Base-by-base conservation (phyloP, 495 filamentous ascomycete species). In the Penicillium daleae region DNA sequence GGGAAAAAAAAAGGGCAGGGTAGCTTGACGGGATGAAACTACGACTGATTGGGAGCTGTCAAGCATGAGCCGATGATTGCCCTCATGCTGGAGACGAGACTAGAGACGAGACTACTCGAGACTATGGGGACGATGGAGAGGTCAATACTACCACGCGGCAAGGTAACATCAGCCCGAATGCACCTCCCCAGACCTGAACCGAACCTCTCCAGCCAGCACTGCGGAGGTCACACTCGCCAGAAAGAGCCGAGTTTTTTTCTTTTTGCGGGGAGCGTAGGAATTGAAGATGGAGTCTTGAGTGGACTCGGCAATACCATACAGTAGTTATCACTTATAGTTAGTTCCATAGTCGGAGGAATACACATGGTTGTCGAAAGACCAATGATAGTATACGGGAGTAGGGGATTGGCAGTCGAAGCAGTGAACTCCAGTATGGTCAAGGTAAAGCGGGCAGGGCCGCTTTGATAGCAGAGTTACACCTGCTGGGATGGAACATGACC, bases 391-490 rank as follows among this genome's bases (percentile, higher is more conserved):
- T 3, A 4, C 0, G 15, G 4, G 13, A 44, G 40, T 21, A 0
- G 19, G n/a, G n/a, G n/a, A n/a, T n/a, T n/a, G n/a, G n/a, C n/a
- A n/a, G n/a, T n/a, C n/a, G n/a, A n/a, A n/a, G n/a, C n/a, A n/a
- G n/a, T n/a, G n/a, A n/a, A n/a, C n/a, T n/a, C n/a, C n/a, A n/a
- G n/a, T n/a, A n/a, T n/a, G n/a, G 49, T 1, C 0, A 17, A 52
- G 4, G 15, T 12, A 21, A 26, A 26, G 37, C 7, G 35, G 33
- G 21, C 32, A 29, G 35, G 54, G 33, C 59, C 68, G 68, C 68
- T 69, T 65, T 64, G 66, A 66, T 71, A 66, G 51, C 32, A 68
- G 62, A 59, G 66, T 68, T 71, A 66, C 68, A 70, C 65, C 42
- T 48, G 33, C 21, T 22, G 19, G 40, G 49, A 40, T 52, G 58